Evolutionary conservation across 306 rosid genomes (phyloP).

Genomic region (Trifolium repens): DNA sequence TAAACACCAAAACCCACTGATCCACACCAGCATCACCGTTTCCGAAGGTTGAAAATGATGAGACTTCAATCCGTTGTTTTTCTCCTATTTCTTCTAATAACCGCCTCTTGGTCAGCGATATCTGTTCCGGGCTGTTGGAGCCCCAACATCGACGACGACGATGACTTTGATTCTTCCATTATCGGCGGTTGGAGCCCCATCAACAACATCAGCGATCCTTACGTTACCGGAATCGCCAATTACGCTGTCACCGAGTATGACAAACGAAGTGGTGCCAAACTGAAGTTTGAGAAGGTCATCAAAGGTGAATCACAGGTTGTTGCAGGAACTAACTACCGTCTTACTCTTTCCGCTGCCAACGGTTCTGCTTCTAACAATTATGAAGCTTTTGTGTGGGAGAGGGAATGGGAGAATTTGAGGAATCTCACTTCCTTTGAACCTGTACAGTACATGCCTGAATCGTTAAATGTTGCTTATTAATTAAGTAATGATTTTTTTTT

Average conservation of each 20-base stretch:
- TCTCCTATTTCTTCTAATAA: not conserved
- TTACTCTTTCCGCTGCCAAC: slow-evolving; percentile 36
- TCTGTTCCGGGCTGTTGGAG: not conserved
- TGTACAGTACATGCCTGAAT: not conserved
- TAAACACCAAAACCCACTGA: no score
- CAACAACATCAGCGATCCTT: not conserved
- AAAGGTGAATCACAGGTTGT: not conserved
- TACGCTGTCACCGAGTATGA: not conserved
- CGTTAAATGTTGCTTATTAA: not conserved
- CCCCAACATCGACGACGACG: not conserved
- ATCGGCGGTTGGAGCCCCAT: no score
- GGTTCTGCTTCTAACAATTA: slow-evolving; percentile 25
- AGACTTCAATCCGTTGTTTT: not conserved
- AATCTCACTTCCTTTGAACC: slow-evolving; percentile 34
- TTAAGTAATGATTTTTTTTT: no score
- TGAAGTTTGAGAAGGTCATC: not conserved
- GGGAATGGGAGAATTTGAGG: slow-evolving; percentile 41
- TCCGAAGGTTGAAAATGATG: not conserved
- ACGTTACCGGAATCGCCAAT: not conserved
- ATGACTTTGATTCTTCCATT: no score
- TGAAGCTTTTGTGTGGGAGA: slow-evolving; percentile 48
- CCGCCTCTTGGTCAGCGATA: not conserved
- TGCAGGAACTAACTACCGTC: slow-evolving; percentile 34
- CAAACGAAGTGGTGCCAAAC: not conserved
- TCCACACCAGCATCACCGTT: not conserved